These are phyloP conservation scores for Lachancea kluyveri DNA, from an alignment of 805 yeast genomes.

Conservation along the genomic window DNA sequence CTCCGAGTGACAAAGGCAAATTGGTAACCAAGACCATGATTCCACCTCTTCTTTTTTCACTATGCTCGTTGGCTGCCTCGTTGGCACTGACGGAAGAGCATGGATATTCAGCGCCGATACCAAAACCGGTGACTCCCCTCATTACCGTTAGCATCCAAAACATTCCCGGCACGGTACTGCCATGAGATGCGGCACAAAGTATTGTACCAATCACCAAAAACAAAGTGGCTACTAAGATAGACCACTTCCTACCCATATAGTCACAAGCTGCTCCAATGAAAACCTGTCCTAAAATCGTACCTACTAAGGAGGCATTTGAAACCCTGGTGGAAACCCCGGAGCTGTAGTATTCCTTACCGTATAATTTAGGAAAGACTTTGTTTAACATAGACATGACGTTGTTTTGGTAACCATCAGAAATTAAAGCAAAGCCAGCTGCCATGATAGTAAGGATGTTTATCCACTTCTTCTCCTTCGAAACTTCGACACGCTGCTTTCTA, in stretches of 20 bases:
- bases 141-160: constrained; percentile 72
- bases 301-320: constrained; percentile 62
- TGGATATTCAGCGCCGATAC: constrained; percentile 74
- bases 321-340: constrained; percentile 53
- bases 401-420: constrained; percentile 75
- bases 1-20: constrained; percentile 68
- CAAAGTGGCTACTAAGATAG: constrained; percentile 58
- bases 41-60: constrained; percentile 57
- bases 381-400: constrained; percentile 68
- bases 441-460: constrained; percentile 12
- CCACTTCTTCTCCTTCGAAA: constrained; percentile 5
- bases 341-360: constrained; percentile 33
- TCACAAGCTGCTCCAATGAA: constrained; percentile 58
- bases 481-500: constrained; percentile 4
- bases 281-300: constrained; percentile 69
- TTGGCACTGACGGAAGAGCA: constrained; percentile 63
- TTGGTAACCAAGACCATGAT: constrained; percentile 62
- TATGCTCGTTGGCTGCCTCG: constrained; percentile 65
- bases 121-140: constrained; percentile 73
- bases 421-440: constrained; percentile 62
- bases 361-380: constrained; percentile 42
- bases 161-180: constrained; percentile 51
- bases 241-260: constrained; percentile 61
- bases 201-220: constrained; percentile 59
- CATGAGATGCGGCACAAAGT: constrained; percentile 67